Evolutionary conservation across 495 filamentous ascomycete genomes (phyloP), one percentile per base, ranked within the genome.

Genomic region (Penicillium fimorum): DNA sequence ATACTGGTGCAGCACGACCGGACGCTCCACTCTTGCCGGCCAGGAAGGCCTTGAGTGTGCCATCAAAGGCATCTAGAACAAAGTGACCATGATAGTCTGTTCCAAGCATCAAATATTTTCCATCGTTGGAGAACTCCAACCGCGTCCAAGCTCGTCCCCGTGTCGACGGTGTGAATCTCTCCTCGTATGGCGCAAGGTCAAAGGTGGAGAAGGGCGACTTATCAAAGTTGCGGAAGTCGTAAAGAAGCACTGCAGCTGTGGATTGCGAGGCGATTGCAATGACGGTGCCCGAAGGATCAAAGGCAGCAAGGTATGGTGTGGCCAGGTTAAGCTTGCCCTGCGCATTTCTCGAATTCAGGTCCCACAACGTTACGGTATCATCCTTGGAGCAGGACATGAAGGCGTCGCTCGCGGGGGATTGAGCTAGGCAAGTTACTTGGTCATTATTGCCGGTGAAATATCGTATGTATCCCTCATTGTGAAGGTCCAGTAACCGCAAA

Each of bases 71-170:
- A 69, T 98, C 94, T 25, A 98, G 75, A 25, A 98, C 73, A 60
- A 89, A 94, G 64, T 97, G 95, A 3, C 91, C 90, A 41, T 79
- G 77, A 11, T 86, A 86, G 27, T 87, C 87, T 7, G 92, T 96
- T 25, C 88, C 87, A 29, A 97, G 60, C 22, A 98, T 81, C 50
- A 98, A 67, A 56, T 81, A 82, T 66, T 96, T 95, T 0, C 94
- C 94, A 66, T 98, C 93, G 66, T 97, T 97, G 48, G 88, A 89
- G 67, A 98, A 97, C 57, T 96, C 90, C 22, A 98, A 76, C 47
- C 86, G 87, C 3, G 87, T 94, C 92, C 93, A 97, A 17, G 78
- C 77, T 47, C 71, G 76, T 55, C 75, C 80, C 11, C 68, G 70
- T 24, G 70, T 79, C 50, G 71, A 79, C 22, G 68, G 77, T 20